Conservation (phyloP, 169 alveolate genomes). For the Plasmodium blacklocki region DNA sequence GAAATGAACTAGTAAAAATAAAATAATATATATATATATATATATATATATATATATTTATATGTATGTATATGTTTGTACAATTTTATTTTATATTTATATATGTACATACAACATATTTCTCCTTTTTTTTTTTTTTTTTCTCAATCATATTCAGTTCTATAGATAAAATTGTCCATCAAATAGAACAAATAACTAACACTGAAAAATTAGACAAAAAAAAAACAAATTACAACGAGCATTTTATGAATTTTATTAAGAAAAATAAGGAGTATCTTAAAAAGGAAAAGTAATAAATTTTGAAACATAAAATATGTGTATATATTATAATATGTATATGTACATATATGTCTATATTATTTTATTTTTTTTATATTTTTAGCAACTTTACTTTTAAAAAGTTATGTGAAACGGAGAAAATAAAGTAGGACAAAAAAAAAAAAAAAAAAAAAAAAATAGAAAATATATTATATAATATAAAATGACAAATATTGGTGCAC, state of each 20-base stretch:
- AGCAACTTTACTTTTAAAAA: slow-evolving; percentile 40
- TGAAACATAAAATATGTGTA: background rate
- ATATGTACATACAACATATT: no score
- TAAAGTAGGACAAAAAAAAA: slow-evolving; percentile 32
- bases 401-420: slow-evolving; percentile 37
- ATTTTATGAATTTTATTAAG: slow-evolving; percentile 42
- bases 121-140: background rate
- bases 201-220: slow-evolving; percentile 1
- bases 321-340: background rate
- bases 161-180: slow-evolving; percentile 61
- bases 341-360: slow-evolving; percentile 1
- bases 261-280: slow-evolving; percentile 54
- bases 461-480: background rate
- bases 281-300: slow-evolving; percentile 31
- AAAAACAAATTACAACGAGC: slow-evolving; percentile 22
- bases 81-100: no score
- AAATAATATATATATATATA: background rate
- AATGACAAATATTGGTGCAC: background rate
- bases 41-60: background rate
- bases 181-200: slow-evolving; percentile 23
- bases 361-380: slow-evolving; percentile 1
- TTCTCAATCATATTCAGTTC: slow-evolving; percentile 11
- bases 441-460: background rate
- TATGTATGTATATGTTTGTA: background rate
- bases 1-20: slow-evolving; percentile 53